Evolutionary conservation across 1,284 basidiomycete genomes (phyloP), one percentile per base, ranked within the genome.

Genomic region (Marasmius fiardii): DNA sequence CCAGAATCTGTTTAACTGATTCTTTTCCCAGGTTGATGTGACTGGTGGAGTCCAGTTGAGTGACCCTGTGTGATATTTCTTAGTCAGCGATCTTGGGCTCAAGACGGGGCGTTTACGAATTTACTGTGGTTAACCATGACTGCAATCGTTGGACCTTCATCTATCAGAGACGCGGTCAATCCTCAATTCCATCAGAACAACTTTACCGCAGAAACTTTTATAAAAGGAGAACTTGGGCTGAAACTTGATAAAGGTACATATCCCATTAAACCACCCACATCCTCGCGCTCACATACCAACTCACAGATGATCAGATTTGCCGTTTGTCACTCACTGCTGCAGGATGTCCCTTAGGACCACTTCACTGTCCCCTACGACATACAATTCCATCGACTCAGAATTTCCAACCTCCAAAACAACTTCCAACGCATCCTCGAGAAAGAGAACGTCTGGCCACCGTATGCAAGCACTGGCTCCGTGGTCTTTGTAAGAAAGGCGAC

Each of bases 391-490:
- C 93, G 16, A 72, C 83, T 0, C 80, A 83, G 59, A 98, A 98
- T 71, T 98, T 97, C 65, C 88, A 92, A 67, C 90, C 91, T 0
- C 85, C 90, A 2, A 89, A 91, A 58, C 86, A 88, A 58, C 73
- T 88, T 2, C 91, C 92, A 1, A 83, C 82, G 0, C 90, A 93
- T 66, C 90, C 88, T 24, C 82, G 87, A 51, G 93, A 95, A 67
- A 79, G 93, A 58, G 92, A 95, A 67, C 86, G 93, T 58, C 79
- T 94, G 49, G 85, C 90, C 20, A 96, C 93, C 0, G 93, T 99
- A n/a, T 99, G 97, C 78, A 99, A 99, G 77, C 97, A 99, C 75
- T 99, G 96, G 93, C 85, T 99, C 33, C 85, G 97, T 59, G 97
- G 97, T 26, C 80, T 99, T 41, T 99, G 97, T 76, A 99, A 99